phyloP scores from a whole-genome alignment of 257 asterid genomes.

The Solanum paucissectum region DNA sequence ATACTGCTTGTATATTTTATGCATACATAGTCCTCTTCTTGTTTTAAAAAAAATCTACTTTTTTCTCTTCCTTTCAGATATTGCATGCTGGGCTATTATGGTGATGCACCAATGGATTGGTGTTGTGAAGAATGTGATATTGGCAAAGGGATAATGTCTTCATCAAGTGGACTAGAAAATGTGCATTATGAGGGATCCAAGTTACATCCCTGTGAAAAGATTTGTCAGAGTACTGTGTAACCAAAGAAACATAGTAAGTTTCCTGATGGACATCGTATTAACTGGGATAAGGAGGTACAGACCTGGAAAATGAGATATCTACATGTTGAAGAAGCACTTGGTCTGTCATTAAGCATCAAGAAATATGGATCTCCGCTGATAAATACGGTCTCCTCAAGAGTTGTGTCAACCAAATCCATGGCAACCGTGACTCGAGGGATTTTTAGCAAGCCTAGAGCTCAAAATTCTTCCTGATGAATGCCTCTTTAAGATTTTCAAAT shows the following conservation, averaged over 20 bases:
- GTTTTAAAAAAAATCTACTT: too few species aligned
- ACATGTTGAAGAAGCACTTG: neutral
- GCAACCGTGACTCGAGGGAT: neutral
- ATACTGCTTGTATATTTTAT: too few species aligned
- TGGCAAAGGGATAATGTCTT: neutral
- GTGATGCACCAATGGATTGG: neutral
- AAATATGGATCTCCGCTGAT: neutral
- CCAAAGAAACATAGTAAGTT: neutral
- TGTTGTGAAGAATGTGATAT: neutral
- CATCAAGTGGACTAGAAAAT: neutral
- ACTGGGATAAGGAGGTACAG: neutral
- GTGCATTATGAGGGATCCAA: neutral
- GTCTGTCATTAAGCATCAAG: neutral
- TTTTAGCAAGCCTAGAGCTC: neutral
- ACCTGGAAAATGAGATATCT: too few species aligned
- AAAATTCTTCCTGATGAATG: conserved; percentile 78
- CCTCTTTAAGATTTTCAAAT: conserved; percentile 75
- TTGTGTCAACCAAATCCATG: neutral
- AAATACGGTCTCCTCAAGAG: too few species aligned
- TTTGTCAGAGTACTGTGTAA: neutral
- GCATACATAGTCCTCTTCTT: neutral
- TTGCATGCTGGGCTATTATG: neutral
- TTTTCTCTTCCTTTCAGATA: neutral
- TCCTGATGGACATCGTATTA: neutral
- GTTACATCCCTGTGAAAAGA: neutral